Evolutionary conservation across 495 filamentous ascomycete species (phyloP).

Genomic region (Neurospora sp.): DNA sequence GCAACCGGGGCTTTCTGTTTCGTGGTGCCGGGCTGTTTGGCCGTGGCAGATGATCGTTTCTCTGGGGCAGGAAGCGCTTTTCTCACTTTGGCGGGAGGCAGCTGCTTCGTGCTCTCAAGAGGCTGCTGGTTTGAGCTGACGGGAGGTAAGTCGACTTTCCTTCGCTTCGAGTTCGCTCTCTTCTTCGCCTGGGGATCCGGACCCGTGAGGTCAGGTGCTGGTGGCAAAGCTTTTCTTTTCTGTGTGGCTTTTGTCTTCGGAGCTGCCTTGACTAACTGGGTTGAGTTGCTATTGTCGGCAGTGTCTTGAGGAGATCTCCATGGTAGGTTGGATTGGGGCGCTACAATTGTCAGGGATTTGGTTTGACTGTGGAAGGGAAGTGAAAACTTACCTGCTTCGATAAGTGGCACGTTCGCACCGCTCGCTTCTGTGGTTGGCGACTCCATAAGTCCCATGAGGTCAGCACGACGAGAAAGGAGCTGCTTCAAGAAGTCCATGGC

Average conservation of each 20-base stretch:
- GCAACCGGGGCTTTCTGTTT: not conserved
- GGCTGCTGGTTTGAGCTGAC: not conserved
- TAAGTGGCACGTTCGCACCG: not conserved
- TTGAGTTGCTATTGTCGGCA: not conserved
- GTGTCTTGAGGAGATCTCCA: not conserved
- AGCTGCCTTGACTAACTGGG: not conserved
- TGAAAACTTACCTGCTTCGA: not conserved
- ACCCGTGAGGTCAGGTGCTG: not conserved
- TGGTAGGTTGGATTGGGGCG: not conserved
- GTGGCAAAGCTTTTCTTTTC: not conserved
- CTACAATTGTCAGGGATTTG: not conserved
- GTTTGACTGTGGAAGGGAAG: not conserved
- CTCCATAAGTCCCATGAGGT: slow-evolving; percentile 7
- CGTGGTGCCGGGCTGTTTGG: not conserved
- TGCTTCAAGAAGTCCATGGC: slow-evolving; percentile 1
- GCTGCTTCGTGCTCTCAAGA: not conserved
- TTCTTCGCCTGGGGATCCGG: not conserved
- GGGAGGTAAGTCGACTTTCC: not conserved
- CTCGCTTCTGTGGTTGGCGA: not conserved
- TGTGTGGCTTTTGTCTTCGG: not conserved
- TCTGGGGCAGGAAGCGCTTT: not conserved
- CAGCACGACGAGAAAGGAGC: slow-evolving; percentile 5
- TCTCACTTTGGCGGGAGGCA: not conserved
- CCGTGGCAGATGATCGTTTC: not conserved
- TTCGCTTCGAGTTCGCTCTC: not conserved